Conservation (phyloP, 2,329 filamentous ascomycete genomes). For the Neopestalotiopsis rosae region DNA sequence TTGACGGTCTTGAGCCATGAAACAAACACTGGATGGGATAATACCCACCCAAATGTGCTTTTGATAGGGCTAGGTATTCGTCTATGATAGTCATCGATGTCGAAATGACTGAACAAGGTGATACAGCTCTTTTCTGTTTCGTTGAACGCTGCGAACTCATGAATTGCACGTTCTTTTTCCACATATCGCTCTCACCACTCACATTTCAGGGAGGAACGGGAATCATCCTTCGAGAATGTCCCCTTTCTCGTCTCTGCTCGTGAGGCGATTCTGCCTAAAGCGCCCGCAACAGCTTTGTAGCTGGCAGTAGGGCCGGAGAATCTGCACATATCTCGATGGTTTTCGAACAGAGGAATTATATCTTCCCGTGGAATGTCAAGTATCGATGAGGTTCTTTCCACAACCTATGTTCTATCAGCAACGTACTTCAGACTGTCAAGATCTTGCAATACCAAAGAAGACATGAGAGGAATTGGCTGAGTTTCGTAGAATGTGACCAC, state of each 20-base stretch:
- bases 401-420: conserved; percentile 27
- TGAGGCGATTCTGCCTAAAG: not conserved
- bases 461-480: conserved; percentile 21
- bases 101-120: conserved; percentile 35
- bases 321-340: conserved; percentile 17
- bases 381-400: conserved; percentile 22
- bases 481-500: conserved; percentile 30
- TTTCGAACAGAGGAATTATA: conserved; percentile 14
- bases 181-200: not conserved
- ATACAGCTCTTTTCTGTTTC: conserved; percentile 39
- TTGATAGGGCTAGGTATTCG: conserved; percentile 34
- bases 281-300: conserved; percentile 8
- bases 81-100: conserved; percentile 36
- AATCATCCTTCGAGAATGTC: not conserved
- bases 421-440: not conserved
- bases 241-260: not conserved
- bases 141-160: conserved; percentile 33
- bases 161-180: not conserved
- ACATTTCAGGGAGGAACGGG: conserved; percentile 3
- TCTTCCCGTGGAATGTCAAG: conserved; percentile 11
- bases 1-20: conserved; percentile 35
- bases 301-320: conserved; percentile 2
- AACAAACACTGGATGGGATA: conserved; percentile 33
- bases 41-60: conserved; percentile 44
- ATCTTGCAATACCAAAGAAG: conserved; percentile 19